phyloP scores from a whole-genome alignment of 2,329 filamentous ascomycete species.

The Sporothrix mexicana region DNA sequence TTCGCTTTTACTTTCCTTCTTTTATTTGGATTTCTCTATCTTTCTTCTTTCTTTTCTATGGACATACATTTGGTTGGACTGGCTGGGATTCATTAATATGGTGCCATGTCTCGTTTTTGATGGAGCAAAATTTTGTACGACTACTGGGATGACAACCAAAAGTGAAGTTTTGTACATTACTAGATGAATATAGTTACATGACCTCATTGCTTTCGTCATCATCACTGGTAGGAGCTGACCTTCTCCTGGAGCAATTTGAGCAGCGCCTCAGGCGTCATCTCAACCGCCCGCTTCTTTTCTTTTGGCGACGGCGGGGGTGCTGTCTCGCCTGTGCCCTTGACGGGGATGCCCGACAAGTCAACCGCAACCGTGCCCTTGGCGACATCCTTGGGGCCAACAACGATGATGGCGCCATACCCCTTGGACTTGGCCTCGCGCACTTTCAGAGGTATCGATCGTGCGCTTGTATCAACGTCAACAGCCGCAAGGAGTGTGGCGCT shows the following conservation, averaged over 20 bases:
- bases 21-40: neutral
- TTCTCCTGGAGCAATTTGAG: constrained; percentile 53
- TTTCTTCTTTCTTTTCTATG: neutral
- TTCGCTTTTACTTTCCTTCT: neutral
- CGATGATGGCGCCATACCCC: constrained; percentile 75
- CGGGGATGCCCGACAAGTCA: constrained; percentile 44
- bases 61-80: neutral
- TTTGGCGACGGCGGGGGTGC: neutral
- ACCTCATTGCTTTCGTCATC: neutral
- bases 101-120: neutral
- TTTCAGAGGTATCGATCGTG: constrained; percentile 69
- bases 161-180: neutral
- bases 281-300: constrained; percentile 18
- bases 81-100: neutral
- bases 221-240: constrained; percentile 55
- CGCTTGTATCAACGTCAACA: constrained; percentile 72
- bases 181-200: constrained; percentile 21
- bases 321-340: neutral
- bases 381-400: constrained; percentile 72
- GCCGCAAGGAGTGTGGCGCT: constrained; percentile 62
- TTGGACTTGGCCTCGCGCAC: constrained; percentile 72
- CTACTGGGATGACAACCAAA: neutral
- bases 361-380: constrained; percentile 61
- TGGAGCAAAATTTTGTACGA: constrained; percentile 1
- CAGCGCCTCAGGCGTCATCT: constrained; percentile 53